Conservation (phyloP, 495 filamentous ascomycete genomes). For the Neurospora sublineolata region DNA sequence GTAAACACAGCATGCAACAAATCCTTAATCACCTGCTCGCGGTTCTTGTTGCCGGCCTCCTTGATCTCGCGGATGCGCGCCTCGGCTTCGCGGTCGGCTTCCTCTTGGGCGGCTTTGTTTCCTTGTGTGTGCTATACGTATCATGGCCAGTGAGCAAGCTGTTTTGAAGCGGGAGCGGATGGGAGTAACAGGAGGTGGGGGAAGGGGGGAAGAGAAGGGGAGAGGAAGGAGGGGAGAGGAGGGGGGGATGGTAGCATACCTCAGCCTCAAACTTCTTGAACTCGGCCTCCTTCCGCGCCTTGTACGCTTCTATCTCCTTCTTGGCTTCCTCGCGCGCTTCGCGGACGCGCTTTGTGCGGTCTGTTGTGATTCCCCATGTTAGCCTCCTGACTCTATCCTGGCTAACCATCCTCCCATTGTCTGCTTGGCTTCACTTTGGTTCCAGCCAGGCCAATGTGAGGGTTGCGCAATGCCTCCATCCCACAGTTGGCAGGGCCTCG, state of each 20-base stretch:
- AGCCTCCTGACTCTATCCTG: not conserved
- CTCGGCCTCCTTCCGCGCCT: conserved; percentile 79
- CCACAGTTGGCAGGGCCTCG: too few species aligned
- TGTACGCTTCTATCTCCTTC: conserved; percentile 95
- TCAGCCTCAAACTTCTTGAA: conserved; percentile 91
- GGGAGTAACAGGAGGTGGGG: too few species aligned
- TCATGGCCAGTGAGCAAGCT: not conserved
- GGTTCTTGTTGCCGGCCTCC: conserved; percentile 62
- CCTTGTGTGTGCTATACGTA: conserved; percentile 61
- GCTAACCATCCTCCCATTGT: too few species aligned
- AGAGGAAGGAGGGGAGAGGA: not conserved
- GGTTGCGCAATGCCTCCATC: not conserved
- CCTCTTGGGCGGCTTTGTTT: conserved; percentile 78
- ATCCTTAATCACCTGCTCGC: conserved; percentile 67
- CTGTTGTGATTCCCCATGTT: conserved; percentile 29
- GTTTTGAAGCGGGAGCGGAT: too few species aligned
- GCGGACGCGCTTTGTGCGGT: conserved; percentile 92
- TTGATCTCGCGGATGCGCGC: conserved; percentile 73
- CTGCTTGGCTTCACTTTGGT: too few species aligned
- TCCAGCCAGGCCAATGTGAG: too few species aligned
- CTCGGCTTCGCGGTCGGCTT: conserved; percentile 73
- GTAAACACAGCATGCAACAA: conserved; percentile 64
- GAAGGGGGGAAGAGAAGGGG: too few species aligned
- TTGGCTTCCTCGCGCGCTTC: conserved; percentile 92
- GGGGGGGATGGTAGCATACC: conserved; percentile 36